These are phyloP conservation scores for Apiospora malaysiana DNA, from an alignment of 2,329 filamentous ascomycete genomes.

Conservation along the genomic window DNA sequence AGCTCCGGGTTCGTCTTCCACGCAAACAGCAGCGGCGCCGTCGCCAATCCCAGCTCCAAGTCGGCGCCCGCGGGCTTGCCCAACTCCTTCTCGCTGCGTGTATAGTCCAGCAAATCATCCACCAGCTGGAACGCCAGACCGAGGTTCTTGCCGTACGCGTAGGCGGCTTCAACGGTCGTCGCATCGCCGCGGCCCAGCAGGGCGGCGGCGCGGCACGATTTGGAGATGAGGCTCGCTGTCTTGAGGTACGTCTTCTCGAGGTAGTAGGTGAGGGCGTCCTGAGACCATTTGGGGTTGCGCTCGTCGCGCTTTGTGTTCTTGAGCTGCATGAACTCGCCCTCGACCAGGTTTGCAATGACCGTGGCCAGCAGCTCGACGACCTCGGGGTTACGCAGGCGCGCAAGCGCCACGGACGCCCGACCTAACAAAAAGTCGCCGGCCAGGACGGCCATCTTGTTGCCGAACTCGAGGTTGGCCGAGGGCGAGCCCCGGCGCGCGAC, in stretches of 20 bases:
- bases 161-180: conserved; percentile 87
- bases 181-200: conserved; percentile 79
- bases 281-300: conserved; percentile 80
- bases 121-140: conserved; percentile 96
- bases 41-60: conserved; percentile 89
- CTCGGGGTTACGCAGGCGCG: conserved; percentile 87
- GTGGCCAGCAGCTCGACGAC: conserved; percentile 94
- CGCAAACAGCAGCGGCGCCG: conserved; percentile 91
- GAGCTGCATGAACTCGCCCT: conserved; percentile 99
- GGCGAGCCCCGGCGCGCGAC: conserved; percentile 81
- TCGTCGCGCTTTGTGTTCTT: conserved; percentile 95
- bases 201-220: conserved; percentile 90
- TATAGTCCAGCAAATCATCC: conserved; percentile 98
- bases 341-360: conserved; percentile 95
- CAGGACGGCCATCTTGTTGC: conserved; percentile 98
- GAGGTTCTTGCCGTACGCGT: conserved; percentile 90
- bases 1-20: conserved; percentile 90
- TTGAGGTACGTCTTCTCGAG: conserved; percentile 98
- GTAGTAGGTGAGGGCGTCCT: conserved; percentile 91
- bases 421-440: conserved; percentile 97
- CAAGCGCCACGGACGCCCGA: conserved; percentile 89
- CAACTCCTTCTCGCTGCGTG: conserved; percentile 79
- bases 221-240: conserved; percentile 93
- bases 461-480: conserved; percentile 93
- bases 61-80: conserved; percentile 96